A percentile compares a stretch with the other conserved stretches of the same genome.
phyloP scores from a whole-genome alignment of 179 eudicot genomes.

The Gypsophila paniculata region DNA sequence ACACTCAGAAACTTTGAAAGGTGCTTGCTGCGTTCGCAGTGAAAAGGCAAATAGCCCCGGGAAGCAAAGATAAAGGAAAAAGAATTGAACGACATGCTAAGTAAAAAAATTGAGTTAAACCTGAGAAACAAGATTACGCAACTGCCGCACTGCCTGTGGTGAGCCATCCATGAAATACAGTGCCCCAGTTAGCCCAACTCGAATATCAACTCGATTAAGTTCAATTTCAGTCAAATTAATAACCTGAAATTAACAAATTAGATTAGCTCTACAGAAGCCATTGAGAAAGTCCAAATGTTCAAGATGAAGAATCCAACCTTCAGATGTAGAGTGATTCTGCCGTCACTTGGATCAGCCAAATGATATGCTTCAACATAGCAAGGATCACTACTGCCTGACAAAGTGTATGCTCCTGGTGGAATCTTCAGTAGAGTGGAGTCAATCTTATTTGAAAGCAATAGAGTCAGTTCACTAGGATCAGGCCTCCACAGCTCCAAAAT shows the following conservation, averaged over 20 bases:
- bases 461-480: constrained; percentile 79
- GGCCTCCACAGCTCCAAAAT: constrained; percentile 97
- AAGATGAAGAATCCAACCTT: constrained; percentile 50
- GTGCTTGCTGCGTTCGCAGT: neutral
- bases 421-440: constrained; percentile 68
- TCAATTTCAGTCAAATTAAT: constrained; percentile 86
- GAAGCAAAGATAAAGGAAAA: constrained; percentile 6
- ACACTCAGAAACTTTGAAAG: neutral
- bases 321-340: constrained; percentile 84
- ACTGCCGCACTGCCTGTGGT: constrained; percentile 95
- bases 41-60: neutral
- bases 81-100: neutral
- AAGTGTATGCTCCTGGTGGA: constrained; percentile 74
- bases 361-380: constrained; percentile 97
- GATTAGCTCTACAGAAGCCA: constrained; percentile 20
- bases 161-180: constrained; percentile 97
- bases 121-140: constrained; percentile 92
- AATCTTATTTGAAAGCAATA: constrained; percentile 63
- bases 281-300: neutral
- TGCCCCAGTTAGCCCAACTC: constrained; percentile 91
- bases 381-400: constrained; percentile 97
- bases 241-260: constrained; percentile 51
- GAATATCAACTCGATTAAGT: constrained; percentile 83
- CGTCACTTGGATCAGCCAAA: constrained; percentile 92
- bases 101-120: constrained; percentile 30